Base-by-base conservation (phyloP, 2,329 filamentous ascomycete species). In the Lasiodiplodia sp. region DNA sequence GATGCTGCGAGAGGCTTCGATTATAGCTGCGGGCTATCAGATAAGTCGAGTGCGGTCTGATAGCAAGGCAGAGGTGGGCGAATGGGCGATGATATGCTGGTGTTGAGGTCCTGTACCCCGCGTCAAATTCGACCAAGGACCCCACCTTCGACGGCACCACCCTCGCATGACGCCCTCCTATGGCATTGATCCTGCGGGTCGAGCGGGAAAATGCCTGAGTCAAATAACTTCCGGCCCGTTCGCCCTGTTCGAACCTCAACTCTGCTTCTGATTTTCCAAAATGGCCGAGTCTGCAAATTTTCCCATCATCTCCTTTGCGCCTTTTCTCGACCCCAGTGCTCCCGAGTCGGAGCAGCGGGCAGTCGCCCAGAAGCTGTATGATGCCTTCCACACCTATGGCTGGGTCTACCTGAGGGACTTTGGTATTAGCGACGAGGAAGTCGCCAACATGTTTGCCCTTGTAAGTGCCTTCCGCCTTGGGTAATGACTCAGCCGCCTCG, bases 361-460 rank as follows among this genome's bases (percentile, higher is more conserved):
- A 51, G 89, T 92, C 0, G 94, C 93, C 25, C 81, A 88, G 66
- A 88, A 91, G 51, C 90, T 97, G 72, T 88, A 95, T 12, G 77
- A 88, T 66, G 94, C 92, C 47, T 97, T 97, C 83, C 91, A 93
- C 75, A 90, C 87, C 1, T 92, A 93, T 2, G 94, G 94, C 68
- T 97, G 97, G 83, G 87, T 97, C 71, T 97, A 97, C 80, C 87
- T 97, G 44, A 90, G 90, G 74, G 92, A 94, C 79, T 90, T 95
- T 72, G 87, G 91, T 49, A 91, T 97, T 70, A 80, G 88, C 0
- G 75, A 86, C 4, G 81, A 86, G 10, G 85, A 86, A 10, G 82
- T 93, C 16, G 79, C 86, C 70, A 79, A 85, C 69, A 86, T 91
- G 69, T 96, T 96, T 77, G 78, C 83, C 14, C 44, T 64, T 2